Evolutionary conservation across 306 rosid genomes (phyloP), one percentile per base, ranked within the genome.

Genomic region (Nissolia schottii): DNA sequence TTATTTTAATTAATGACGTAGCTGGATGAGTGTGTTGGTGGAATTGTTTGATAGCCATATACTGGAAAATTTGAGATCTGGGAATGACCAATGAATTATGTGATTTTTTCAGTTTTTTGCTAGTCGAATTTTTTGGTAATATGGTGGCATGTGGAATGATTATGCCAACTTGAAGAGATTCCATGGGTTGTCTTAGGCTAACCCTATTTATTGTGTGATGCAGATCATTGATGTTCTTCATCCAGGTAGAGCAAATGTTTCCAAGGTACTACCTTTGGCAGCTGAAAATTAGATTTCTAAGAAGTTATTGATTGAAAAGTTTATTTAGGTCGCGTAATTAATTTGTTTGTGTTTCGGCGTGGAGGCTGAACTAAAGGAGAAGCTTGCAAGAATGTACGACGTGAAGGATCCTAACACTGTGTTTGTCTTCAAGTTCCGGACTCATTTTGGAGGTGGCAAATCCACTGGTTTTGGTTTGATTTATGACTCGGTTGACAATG

Each of bases 381-480:
- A 93, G 71, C 77, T 93, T 2, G 78, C 83, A 0, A 85, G 84
- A 25, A 80, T 93, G 40, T 93, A 90, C 14, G 96, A 93, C 0
- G 96, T 90, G 51, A 93, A 88, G 77, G 96, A 93, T 55, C 79
- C 91, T 0, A 92, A 88, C 59, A 27, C 96, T 0, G 92, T 92
- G 54, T 93, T 93, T 49, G 93, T 88, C 5, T 92, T 93, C 87
- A 88, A 90, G 83, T 93, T 93, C 86, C 72, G 96, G 19, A 93
- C 98, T 4, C 87, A 93, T 63, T 93, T 93, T 76, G 98, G 98
- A 65, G 98, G 98, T 59, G 96, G 98, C 2, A 93, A 93, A 77
- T 93, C 98, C 5, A 90, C 96, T 2, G 98, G 96, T 5, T 93
- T 88, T 67, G 98, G 98, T 6, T 84, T 92, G 86, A 92, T 92